Percentiles rank a stretch among this genome's conserved stretches.
These are phyloP conservation scores for Erodium texanum DNA, from an alignment of 441 rosid species.

Conservation along the genomic window DNA sequence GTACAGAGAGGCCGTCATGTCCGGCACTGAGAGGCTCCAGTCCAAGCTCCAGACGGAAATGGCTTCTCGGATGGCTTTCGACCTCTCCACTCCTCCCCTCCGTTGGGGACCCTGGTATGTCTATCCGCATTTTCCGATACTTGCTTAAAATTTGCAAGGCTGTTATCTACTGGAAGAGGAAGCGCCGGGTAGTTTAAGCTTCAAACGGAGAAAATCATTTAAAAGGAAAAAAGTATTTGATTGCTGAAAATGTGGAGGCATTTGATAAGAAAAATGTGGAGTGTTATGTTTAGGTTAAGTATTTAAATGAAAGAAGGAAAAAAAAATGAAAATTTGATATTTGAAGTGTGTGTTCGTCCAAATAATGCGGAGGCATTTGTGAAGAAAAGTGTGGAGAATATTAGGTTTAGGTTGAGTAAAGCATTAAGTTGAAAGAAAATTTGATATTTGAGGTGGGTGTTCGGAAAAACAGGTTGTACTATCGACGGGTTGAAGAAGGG, in stretches of 20 bases:
- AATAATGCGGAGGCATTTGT: conserved; percentile 21
- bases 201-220: too few relatives aligned
- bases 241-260: neutral
- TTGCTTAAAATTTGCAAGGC: neutral
- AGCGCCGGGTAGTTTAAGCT: neutral
- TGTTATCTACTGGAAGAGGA: neutral
- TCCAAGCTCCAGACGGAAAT: conserved; percentile 81
- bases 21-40: conserved; percentile 68
- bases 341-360: conserved; percentile 5
- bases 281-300: neutral
- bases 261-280: neutral
- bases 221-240: neutral
- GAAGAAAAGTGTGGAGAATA: neutral
- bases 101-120: conserved; percentile 91
- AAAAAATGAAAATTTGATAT: neutral
- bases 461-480: conserved; percentile 52
- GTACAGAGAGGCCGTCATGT: conserved; percentile 74
- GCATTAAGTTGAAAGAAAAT: neutral
- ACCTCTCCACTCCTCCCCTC: conserved; percentile 83
- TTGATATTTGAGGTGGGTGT: conserved; percentile 8
- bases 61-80: conserved; percentile 73
- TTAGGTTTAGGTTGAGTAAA: conserved; percentile 2
- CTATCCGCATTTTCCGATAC: neutral
- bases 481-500: conserved; percentile 85
- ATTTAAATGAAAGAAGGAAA: neutral